These are phyloP conservation scores for Fusarium lateritium DNA, from an alignment of 2,329 filamentous ascomycete genomes.

Conservation along the genomic window DNA sequence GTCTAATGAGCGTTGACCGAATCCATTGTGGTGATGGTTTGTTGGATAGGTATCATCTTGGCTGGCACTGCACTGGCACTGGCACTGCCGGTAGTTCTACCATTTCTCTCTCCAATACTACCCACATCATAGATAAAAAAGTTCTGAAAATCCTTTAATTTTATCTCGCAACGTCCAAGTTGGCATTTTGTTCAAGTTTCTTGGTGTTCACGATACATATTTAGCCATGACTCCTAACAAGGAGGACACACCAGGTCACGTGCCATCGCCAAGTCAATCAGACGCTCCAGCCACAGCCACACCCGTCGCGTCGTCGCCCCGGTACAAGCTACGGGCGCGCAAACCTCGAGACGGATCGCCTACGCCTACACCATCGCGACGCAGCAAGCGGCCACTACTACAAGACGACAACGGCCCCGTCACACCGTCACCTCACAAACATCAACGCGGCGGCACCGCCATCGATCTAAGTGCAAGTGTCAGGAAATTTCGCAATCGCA, in stretches of 20 bases:
- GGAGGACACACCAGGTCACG: conserved; percentile 22
- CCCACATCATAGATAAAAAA: neutral
- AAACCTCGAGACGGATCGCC: conserved; percentile 41
- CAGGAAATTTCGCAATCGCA: conserved; percentile 39
- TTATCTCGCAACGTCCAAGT: neutral
- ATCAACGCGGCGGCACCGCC: neutral
- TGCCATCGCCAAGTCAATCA: conserved; percentile 28
- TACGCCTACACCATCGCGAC: conserved; percentile 42
- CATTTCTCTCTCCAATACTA: neutral
- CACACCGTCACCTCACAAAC: conserved; percentile 27
- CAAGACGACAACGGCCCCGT: conserved; percentile 28
- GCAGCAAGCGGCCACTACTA: conserved; percentile 16
- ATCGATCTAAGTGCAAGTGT: conserved; percentile 12
- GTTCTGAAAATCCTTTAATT: accelerated
- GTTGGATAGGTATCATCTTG: neutral
- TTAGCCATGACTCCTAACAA: conserved; percentile 25
- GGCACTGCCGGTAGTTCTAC: neutral
- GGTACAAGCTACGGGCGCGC: conserved; percentile 46
- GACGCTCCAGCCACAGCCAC: conserved; percentile 39
- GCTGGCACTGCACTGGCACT: conserved; percentile 1
- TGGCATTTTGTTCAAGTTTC: neutral
- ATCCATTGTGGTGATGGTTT: neutral
- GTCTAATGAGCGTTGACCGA: too few relatives aligned
- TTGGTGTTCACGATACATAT: neutral
- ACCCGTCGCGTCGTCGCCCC: conserved; percentile 35